Evolutionary conservation across 2,329 filamentous ascomycete species (phyloP), one percentile per base, ranked within the genome.

Genomic region (Aspergillus sp.): DNA sequence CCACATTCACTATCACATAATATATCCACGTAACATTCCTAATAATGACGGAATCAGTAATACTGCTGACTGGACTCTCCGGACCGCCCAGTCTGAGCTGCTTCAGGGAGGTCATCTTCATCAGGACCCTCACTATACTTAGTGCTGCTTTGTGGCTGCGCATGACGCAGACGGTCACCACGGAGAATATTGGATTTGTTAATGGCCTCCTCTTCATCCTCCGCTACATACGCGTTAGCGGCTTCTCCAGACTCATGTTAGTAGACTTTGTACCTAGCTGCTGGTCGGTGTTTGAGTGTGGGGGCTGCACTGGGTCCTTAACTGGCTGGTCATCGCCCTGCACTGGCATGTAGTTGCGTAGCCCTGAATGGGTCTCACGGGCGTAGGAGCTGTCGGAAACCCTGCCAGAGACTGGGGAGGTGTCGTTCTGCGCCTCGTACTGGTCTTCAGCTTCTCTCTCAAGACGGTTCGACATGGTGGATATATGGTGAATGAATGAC

Each of bases 241-340:
- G 13, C 27, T 9, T 7, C 5, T 13, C 3, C 12, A 28, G 8
- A 27, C 29, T n/a, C 36, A 37, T 37, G 8, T 33, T 42, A 43
- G 35, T 19, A 7, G 6, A 33, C 10, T 33, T 13, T 31, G 26
- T 60, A 65, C 63, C 59, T 12, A 64, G 44, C 42, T 61, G 55
- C 36, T 57, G 34, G 28, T 60, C 50, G 10, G 49, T 49, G 37
- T 61, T 59, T 2, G 57, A 57, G 36, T 55, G 58, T 3, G 56
- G 53, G 5, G 59, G 53, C 44, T 64, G 55, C 42, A 64, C 51
- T 3, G 58, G 59, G 42, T 61, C 54, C 2, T 64, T 58, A 26
- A 45, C 48, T 2, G 39, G 32, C 6, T 44, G 46, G 5, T 62
- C 46, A 27, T 64, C 60, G 2, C 26, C 29, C 38, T 58, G 52